Conservation (phyloP, 2,329 filamentous ascomycete genomes). For the Cladosporium phlei region DNA sequence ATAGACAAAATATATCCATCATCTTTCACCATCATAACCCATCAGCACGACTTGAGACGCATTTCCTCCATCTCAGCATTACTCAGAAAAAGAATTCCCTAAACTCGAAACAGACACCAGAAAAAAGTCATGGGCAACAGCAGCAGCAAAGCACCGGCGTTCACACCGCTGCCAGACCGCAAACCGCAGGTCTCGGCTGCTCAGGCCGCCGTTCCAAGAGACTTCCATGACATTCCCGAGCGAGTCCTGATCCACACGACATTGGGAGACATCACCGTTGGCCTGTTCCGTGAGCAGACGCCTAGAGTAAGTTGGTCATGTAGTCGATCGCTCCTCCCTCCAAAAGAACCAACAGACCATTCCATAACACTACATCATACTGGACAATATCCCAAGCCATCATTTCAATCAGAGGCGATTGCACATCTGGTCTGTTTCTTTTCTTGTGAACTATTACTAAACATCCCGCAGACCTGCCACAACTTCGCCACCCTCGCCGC, state of each 20-base stretch:
- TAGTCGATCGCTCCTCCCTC: too few relatives aligned
- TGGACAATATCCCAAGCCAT: too few relatives aligned
- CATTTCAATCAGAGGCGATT: too few relatives aligned
- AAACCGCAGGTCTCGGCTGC: slow-evolving; percentile 2
- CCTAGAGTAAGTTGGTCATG: slow-evolving; percentile 23
- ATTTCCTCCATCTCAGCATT: too few relatives aligned
- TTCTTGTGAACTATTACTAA: too few relatives aligned
- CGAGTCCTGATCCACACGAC: slow-evolving; percentile 32
- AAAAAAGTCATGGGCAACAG: slow-evolving; percentile 8
- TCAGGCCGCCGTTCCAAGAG: slow-evolving; percentile 1
- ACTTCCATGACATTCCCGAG: slow-evolving; percentile 19
- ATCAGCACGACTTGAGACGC: too few relatives aligned
- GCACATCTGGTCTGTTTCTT: too few relatives aligned
- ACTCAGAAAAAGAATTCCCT: too few relatives aligned
- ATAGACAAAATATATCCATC: too few relatives aligned
- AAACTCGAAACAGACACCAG: slow-evolving; percentile 4
- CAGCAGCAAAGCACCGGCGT: background rate
- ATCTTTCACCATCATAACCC: too few relatives aligned
- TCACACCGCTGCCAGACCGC: slow-evolving; percentile 2
- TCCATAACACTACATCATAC: too few relatives aligned
- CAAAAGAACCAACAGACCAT: too few relatives aligned
- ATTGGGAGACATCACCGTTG: slow-evolving; percentile 32
- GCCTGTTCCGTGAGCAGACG: slow-evolving; percentile 29
- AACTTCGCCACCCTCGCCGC: slow-evolving; percentile 86
- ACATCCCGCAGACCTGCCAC: slow-evolving; percentile 78